These are phyloP conservation scores for Penicillium waksmanii DNA, from an alignment of 495 filamentous ascomycete species.

Conservation along the genomic window DNA sequence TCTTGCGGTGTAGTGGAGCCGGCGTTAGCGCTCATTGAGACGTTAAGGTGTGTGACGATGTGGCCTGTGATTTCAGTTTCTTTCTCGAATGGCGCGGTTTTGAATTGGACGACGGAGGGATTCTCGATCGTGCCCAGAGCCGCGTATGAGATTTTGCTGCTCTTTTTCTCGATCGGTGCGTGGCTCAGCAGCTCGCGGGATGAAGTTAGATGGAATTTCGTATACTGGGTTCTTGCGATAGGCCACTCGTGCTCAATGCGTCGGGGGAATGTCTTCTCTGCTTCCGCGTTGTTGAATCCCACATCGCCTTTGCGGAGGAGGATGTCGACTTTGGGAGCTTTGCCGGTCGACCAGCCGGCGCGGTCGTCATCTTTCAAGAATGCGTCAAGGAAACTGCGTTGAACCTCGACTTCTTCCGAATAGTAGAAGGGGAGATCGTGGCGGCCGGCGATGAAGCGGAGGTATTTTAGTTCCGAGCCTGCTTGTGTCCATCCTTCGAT, in stretches of 20 bases:
- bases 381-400: slow-evolving; percentile 66
- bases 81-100: slow-evolving; percentile 52
- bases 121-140: slow-evolving; percentile 57
- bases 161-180: slow-evolving; percentile 8
- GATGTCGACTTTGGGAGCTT: slow-evolving; percentile 58
- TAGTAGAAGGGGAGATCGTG: slow-evolving; percentile 77
- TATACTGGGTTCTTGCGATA: slow-evolving; percentile 62
- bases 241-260: slow-evolving; percentile 67
- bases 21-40: slow-evolving; percentile 54
- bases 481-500: slow-evolving; percentile 63
- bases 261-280: slow-evolving; percentile 53
- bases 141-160: slow-evolving; percentile 52
- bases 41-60: slow-evolving; percentile 61
- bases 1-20: slow-evolving; percentile 45
- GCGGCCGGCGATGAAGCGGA: slow-evolving; percentile 68
- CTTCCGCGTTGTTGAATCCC: slow-evolving; percentile 62
- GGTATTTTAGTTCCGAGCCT: slow-evolving; percentile 63
- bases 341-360: slow-evolving; percentile 61
- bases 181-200: slow-evolving; percentile 39
- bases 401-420: slow-evolving; percentile 63
- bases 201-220: slow-evolving; percentile 56
- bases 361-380: slow-evolving; percentile 68
- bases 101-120: slow-evolving; percentile 54
- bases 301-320: slow-evolving; percentile 64
- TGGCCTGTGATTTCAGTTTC: slow-evolving; percentile 72